Percentiles rank a stretch among this genome's conserved stretches.
Conservation (phyloP, 202 grass and related monocot genomes). For the Miscanthus sacchariflorus region DNA sequence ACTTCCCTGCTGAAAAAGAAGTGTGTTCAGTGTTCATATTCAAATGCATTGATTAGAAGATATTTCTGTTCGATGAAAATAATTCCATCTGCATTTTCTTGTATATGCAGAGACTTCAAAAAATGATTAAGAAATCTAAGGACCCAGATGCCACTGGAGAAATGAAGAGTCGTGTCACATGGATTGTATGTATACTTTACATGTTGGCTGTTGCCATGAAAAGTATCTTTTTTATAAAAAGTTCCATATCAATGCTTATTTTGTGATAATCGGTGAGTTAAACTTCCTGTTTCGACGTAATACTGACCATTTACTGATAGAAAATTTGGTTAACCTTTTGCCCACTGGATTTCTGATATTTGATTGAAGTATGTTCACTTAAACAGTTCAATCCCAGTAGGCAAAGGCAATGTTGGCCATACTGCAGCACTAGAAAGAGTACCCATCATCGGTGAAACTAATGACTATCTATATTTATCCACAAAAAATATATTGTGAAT, state of each 20-base stretch:
- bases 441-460: neutral
- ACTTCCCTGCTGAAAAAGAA: slow-evolving; percentile 84
- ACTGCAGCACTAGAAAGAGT: slow-evolving; percentile 30
- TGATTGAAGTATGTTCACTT: neutral
- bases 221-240: neutral
- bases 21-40: slow-evolving; percentile 51
- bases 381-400: neutral
- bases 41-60: slow-evolving; percentile 3
- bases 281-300: neutral
- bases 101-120: slow-evolving; percentile 77
- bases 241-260: slow-evolving; percentile 4
- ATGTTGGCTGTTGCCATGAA: neutral
- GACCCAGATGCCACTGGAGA: slow-evolving; percentile 76
- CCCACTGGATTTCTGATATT: neutral
- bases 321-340: neutral
- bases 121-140: slow-evolving; percentile 85
- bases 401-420: neutral
- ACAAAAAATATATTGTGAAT: neutral
- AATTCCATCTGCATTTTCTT: slow-evolving; percentile 19
- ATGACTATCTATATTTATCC: neutral
- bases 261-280: slow-evolving; percentile 12
- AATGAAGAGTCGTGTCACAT: slow-evolving; percentile 76
- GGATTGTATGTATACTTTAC: slow-evolving; percentile 72
- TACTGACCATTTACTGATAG: slow-evolving; percentile 23
- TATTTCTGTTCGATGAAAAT: slow-evolving; percentile 11